These are phyloP conservation scores for Rhododendron ovatum DNA, from an alignment of 148 eudicot genomes.

Conservation along the genomic window DNA sequence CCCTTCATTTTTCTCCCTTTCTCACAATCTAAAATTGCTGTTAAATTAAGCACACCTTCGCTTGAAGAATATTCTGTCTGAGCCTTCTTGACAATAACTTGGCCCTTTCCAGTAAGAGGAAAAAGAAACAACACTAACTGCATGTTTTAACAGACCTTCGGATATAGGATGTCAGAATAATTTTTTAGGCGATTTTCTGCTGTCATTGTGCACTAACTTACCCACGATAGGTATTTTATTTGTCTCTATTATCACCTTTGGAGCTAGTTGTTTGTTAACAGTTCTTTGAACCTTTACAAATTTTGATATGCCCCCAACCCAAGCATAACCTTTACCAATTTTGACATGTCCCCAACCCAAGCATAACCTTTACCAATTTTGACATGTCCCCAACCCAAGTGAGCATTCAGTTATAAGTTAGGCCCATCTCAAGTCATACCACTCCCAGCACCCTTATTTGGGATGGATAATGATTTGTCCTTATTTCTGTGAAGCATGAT, in stretches of 20 bases:
- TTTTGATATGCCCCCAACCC: background rate
- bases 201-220: background rate
- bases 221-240: background rate
- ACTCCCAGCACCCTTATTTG: background rate
- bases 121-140: background rate
- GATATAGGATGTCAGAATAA: background rate
- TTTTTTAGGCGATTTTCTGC: background rate
- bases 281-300: background rate
- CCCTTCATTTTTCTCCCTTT: background rate
- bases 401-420: background rate
- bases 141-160: background rate
- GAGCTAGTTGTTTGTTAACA: background rate
- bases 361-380: background rate
- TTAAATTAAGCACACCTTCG: background rate
- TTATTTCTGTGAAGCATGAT: background rate
- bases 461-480: background rate
- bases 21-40: background rate
- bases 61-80: background rate
- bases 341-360: background rate
- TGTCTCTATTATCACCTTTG: background rate
- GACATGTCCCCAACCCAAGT: background rate
- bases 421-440: background rate
- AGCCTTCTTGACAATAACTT: background rate
- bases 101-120: background rate
- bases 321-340: background rate